Percentiles rank a stretch among this genome's conserved stretches.
Conservation (phyloP, 2,329 filamentous ascomycete genomes). For the Colletotrichum sp. region DNA sequence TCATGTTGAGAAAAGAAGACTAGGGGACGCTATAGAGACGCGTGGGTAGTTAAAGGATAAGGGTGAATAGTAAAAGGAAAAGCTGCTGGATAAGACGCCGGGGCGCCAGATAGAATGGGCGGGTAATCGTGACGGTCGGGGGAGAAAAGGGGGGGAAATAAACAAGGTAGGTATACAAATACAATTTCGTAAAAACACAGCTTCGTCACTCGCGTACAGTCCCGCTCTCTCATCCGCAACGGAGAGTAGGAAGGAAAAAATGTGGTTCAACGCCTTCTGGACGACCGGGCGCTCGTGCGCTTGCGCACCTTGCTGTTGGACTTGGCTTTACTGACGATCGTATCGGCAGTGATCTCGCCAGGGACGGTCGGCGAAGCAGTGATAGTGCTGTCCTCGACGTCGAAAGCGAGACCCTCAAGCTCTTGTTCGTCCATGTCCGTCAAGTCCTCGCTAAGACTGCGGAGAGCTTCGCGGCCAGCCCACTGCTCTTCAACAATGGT, state of each 20-base stretch:
- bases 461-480: slow-evolving; percentile 71
- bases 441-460: slow-evolving; percentile 80
- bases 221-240: background rate
- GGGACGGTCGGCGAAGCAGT: slow-evolving; percentile 38
- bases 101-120: background rate
- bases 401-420: slow-evolving; percentile 70
- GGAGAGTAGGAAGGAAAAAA: background rate
- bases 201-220: background rate
- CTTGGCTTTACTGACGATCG: slow-evolving; percentile 30
- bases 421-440: slow-evolving; percentile 94
- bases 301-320: slow-evolving; percentile 33
- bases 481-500: slow-evolving; percentile 79
- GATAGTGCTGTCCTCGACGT: slow-evolving; percentile 55
- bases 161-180: slow-evolving; percentile 1
- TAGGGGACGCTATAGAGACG: background rate
- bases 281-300: slow-evolving; percentile 34
- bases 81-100: background rate
- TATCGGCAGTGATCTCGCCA: slow-evolving; percentile 20
- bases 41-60: slow-evolving; percentile 8
- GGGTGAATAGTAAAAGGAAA: background rate
- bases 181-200: slow-evolving; percentile 7
- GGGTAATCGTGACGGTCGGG: background rate
- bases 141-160: background rate
- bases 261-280: slow-evolving; percentile 31
- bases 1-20: background rate